phyloP scores from a whole-genome alignment of 768 basidiomycete genomes.

The Lepiota subincarnata region DNA sequence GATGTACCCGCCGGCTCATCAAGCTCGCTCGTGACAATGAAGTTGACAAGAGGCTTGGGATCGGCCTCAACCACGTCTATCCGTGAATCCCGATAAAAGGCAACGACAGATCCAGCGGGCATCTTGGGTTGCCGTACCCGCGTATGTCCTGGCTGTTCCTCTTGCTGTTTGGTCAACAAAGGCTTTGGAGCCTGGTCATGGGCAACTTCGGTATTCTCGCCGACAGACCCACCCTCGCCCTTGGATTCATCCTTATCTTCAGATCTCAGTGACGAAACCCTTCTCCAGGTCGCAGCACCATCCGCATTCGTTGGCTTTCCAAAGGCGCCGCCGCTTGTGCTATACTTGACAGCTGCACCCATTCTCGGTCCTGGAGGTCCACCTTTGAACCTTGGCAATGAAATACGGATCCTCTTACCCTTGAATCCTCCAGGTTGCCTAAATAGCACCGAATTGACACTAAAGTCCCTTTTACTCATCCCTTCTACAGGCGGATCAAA shows the following conservation, averaged over 20 bases:
- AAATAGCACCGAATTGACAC: slow-evolving; percentile 65
- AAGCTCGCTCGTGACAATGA: slow-evolving; percentile 77
- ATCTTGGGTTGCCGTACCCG: slow-evolving; percentile 51
- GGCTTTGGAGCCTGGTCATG: neutral
- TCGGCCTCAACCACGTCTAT: slow-evolving; percentile 47
- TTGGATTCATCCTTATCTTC: slow-evolving; percentile 18
- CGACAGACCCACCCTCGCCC: neutral
- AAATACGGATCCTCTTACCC: slow-evolving; percentile 36
- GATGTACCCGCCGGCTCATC: slow-evolving; percentile 35
- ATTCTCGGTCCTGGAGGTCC: slow-evolving; percentile 30
- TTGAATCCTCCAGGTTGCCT: slow-evolving; percentile 36
- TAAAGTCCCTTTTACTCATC: slow-evolving; percentile 57
- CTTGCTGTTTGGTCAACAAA: neutral
- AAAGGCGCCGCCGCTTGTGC: slow-evolving; percentile 32
- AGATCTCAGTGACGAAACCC: slow-evolving; percentile 12
- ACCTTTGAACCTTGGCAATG: slow-evolving; percentile 32
- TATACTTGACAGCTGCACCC: slow-evolving; percentile 20
- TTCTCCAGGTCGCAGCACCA: slow-evolving; percentile 39
- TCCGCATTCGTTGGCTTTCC: slow-evolving; percentile 40
- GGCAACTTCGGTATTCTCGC: neutral
- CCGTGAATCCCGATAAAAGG: slow-evolving; percentile 65
- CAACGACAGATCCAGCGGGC: slow-evolving; percentile 68
- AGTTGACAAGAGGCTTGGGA: slow-evolving; percentile 53
- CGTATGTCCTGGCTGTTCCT: neutral
- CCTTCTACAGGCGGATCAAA: slow-evolving; percentile 69